These are phyloP conservation scores for Beta corolliflora DNA, from an alignment of 179 eudicot genomes.

Conservation along the genomic window DNA sequence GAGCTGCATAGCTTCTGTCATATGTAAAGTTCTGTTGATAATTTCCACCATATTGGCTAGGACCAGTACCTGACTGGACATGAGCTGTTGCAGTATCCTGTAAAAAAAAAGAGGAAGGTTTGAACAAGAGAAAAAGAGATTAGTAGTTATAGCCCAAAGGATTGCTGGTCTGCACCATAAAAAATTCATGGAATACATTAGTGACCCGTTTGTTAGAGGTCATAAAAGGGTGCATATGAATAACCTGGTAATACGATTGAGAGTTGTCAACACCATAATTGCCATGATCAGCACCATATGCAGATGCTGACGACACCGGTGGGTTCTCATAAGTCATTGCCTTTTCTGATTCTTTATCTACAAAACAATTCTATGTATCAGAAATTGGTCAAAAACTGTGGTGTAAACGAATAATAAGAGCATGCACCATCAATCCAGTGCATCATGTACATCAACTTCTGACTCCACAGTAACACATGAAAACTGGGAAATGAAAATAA, in stretches of 20 bases:
- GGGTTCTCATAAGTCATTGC: slow-evolving; percentile 42
- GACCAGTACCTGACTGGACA: slow-evolving; percentile 49
- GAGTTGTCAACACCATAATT: slow-evolving; percentile 46
- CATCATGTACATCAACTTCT: not conserved
- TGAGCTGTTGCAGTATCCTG: slow-evolving; percentile 53
- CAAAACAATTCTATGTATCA: slow-evolving; percentile 12
- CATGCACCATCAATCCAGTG: not conserved
- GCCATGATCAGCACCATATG: slow-evolving; percentile 45
- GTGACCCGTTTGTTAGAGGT: no score
- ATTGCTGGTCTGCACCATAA: not conserved
- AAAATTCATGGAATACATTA: not conserved
- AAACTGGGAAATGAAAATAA: not conserved
- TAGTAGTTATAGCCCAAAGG: not conserved
- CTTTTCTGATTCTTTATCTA: slow-evolving; percentile 56
- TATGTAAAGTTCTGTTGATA: slow-evolving; percentile 50
- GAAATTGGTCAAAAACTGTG: not conserved
- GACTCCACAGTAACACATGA: not conserved
- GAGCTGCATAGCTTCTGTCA: slow-evolving; percentile 50
- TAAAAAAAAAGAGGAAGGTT: not conserved
- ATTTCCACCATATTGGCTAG: slow-evolving; percentile 51
- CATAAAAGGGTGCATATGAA: not conserved
- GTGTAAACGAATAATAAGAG: not conserved
- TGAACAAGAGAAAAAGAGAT: not conserved
- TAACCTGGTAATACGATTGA: slow-evolving; percentile 66
- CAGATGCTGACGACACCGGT: slow-evolving; percentile 37